Percentiles rank a stretch among this genome's conserved stretches.
Conservation (phyloP, 2,329 filamentous ascomycete genomes). For the Penicillium sp. region DNA sequence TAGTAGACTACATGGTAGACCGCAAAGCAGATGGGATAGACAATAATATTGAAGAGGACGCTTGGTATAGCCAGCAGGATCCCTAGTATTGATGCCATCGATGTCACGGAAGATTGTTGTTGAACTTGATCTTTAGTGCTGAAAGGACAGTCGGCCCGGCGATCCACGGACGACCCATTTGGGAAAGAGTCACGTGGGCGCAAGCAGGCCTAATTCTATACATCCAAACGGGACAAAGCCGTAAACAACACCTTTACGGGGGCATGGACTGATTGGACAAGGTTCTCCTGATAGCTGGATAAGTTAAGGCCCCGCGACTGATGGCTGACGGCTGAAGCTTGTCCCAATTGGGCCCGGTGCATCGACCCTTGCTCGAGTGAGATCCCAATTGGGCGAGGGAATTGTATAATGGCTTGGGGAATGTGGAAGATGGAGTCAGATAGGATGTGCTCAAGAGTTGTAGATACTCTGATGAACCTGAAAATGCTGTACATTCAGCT, state of each 20-base stretch:
- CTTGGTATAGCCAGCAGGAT: conserved; percentile 18
- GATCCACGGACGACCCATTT: background rate
- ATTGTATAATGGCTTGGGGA: background rate
- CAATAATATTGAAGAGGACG: conserved; percentile 15
- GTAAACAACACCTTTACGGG: background rate
- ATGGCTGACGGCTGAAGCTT: background rate
- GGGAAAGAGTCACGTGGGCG: background rate
- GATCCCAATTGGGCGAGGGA: conserved; percentile 5
- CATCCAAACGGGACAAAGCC: background rate
- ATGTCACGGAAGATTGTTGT: background rate
- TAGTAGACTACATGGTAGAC: conserved; percentile 23
- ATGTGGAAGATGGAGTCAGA: background rate
- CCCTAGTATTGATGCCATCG: conserved; percentile 13
- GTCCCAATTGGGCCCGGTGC: conserved; percentile 9
- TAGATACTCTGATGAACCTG: background rate
- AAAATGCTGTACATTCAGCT: too few species aligned
- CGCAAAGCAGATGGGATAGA: conserved; percentile 23
- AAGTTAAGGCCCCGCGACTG: background rate
- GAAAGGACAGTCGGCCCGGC: background rate
- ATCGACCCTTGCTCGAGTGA: conserved; percentile 2
- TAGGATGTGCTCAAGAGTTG: background rate
- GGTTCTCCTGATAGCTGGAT: background rate
- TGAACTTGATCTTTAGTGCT: background rate
- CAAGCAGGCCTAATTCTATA: background rate
- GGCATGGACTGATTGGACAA: background rate